These are phyloP conservation scores for Selaginella moellendorffii DNA, from an alignment of 75 land plant genomes.

Conservation along the genomic window DNA sequence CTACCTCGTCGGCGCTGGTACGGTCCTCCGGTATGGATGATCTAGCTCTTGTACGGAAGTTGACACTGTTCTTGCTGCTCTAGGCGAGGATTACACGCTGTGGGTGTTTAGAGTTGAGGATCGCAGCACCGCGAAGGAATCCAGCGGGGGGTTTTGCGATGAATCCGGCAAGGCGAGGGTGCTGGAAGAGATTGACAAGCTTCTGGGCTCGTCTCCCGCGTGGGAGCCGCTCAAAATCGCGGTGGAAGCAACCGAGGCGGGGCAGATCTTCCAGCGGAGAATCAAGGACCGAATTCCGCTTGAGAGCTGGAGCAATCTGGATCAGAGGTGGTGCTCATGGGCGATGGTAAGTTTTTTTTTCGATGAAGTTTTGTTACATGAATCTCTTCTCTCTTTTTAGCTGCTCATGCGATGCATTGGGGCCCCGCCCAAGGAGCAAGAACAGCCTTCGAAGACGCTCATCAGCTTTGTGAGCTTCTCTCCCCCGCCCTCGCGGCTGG, in stretches of 20 bases:
- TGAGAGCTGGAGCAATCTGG: not conserved
- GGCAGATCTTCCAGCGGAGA: not conserved
- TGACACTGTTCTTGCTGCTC: not conserved
- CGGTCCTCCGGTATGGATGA: not conserved
- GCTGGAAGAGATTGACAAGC: not conserved
- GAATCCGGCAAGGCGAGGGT: not conserved
- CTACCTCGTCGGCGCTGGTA: not conserved
- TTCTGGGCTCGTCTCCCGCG: not conserved
- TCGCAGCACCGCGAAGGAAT: not conserved
- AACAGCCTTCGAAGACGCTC: slow-evolving; percentile 28
- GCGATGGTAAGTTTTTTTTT: too few relatives aligned
- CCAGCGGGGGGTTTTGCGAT: not conserved
- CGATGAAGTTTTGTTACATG: too few relatives aligned
- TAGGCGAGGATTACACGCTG: not conserved
- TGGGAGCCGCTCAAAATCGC: not conserved
- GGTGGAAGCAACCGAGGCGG: not conserved
- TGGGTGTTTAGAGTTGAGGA: not conserved
- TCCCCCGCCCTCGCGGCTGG: not conserved
- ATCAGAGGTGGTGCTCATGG: not conserved
- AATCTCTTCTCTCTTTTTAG: too few relatives aligned
- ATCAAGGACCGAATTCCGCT: not conserved
- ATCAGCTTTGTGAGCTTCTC: slow-evolving; percentile 22
- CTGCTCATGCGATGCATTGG: slow-evolving; percentile 23
- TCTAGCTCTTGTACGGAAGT: too few relatives aligned
- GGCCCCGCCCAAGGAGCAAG: slow-evolving; percentile 22